Evolutionary conservation across 495 filamentous ascomycete genomes (phyloP).

Genomic region (Tuber borchii): DNA sequence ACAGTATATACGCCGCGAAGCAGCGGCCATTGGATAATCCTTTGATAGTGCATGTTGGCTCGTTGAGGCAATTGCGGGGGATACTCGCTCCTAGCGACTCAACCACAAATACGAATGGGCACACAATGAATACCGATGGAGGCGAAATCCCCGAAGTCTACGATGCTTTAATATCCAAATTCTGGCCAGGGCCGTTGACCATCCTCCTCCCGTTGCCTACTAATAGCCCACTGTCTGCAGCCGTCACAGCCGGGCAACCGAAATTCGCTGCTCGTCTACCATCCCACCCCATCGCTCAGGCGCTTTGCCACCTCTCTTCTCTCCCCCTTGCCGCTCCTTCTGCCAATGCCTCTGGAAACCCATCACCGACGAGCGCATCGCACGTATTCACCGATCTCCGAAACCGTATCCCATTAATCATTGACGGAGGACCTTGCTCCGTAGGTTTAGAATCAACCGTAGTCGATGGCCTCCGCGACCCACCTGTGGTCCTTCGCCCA

Average conservation of each 20-base stretch:
- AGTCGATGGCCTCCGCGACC: slow-evolving; percentile 75
- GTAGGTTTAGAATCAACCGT: slow-evolving; percentile 97
- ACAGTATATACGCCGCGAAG: slow-evolving; percentile 85
- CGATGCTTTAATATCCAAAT: slow-evolving; percentile 65
- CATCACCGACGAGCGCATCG: slow-evolving; percentile 78
- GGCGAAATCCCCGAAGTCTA: slow-evolving; percentile 73
- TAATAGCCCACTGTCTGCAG: slow-evolving; percentile 63
- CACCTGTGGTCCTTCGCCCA: slow-evolving; percentile 76
- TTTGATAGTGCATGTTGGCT: slow-evolving; percentile 84
- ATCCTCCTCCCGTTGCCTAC: slow-evolving; percentile 76
- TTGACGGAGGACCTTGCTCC: slow-evolving; percentile 78
- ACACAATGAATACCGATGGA: slow-evolving; percentile 19
- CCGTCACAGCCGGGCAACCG: slow-evolving; percentile 74
- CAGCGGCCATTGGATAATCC: slow-evolving; percentile 88
- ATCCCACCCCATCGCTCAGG: slow-evolving; percentile 69
- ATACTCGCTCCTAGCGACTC: slow-evolving; percentile 49
- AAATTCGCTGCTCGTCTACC: slow-evolving; percentile 93
- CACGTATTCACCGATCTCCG: slow-evolving; percentile 83
- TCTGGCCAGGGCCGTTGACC: slow-evolving; percentile 94
- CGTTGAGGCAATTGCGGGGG: slow-evolving; percentile 67
- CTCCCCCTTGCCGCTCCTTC: slow-evolving; percentile 87
- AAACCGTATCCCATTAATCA: slow-evolving; percentile 76
- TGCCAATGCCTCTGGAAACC: slow-evolving; percentile 87
- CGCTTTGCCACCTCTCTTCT: slow-evolving; percentile 68
- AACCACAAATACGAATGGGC: slow-evolving; percentile 4